Conservation (phyloP, 768 basidiomycete genomes). For the Leccinum olivaceopallidum region DNA sequence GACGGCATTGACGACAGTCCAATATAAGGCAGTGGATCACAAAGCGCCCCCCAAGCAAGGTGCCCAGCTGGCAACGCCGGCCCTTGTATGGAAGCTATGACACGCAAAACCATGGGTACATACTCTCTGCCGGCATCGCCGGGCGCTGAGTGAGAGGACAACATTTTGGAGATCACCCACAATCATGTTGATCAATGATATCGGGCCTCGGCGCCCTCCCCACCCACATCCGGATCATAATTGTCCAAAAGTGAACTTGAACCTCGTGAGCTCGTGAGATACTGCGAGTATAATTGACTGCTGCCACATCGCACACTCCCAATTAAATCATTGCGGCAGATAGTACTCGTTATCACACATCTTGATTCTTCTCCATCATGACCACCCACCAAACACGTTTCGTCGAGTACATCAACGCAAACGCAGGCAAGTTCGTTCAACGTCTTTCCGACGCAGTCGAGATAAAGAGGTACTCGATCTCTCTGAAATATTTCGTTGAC, state of each 20-base stretch:
- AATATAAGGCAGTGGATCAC: too few relatives aligned
- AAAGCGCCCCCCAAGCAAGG: too few relatives aligned
- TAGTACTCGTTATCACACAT: background rate
- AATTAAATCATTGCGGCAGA: background rate
- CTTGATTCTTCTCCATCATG: constrained; percentile 29
- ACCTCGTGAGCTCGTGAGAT: background rate
- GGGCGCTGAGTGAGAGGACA: too few relatives aligned
- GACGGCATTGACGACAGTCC: too few relatives aligned
- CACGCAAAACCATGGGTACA: too few relatives aligned
- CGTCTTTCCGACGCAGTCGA: constrained; percentile 80
- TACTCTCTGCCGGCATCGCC: too few relatives aligned
- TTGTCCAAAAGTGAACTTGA: constrained; percentile 4
- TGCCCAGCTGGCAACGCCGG: too few relatives aligned
- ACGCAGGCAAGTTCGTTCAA: constrained; percentile 73
- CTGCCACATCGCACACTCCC: background rate
- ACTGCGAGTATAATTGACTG: background rate
- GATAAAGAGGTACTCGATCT: constrained; percentile 64
- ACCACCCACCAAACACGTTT: constrained; percentile 36
- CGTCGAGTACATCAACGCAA: constrained; percentile 58
- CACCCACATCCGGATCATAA: background rate
- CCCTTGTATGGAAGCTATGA: background rate
- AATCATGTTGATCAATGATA: background rate
- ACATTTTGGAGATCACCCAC: too few relatives aligned
- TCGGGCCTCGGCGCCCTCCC: background rate
- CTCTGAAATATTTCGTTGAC: background rate